Base-by-base conservation (phyloP, 371 early-diverging fungal genomes). In the Mycotypha africana region DNA sequence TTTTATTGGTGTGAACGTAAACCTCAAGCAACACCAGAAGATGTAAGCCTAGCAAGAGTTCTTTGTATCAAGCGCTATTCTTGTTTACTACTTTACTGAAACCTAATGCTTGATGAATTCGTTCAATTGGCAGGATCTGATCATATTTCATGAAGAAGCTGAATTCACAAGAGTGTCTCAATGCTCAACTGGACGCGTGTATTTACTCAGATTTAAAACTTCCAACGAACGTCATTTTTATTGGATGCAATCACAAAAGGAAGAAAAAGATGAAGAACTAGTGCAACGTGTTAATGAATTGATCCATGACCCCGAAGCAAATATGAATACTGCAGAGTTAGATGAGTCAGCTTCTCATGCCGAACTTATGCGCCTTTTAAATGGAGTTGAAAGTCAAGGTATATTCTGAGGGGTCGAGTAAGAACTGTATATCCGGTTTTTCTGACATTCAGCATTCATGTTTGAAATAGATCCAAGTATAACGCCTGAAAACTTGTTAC, bases 141-240 rank as follows among this genome's bases (percentile, higher is more conserved):
- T 91, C 24, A 69, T 91, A 38, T 86, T 90, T 47, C 85, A 86
- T 15, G 87, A 79, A 15, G 91, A 91, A 46, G 87, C 87, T 17
- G 79, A 78, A 34, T 67, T 88, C 24, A 58, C 69, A 8, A 63
- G 60, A 25, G 86, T 90, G 4, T 43, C 56, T 31, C 73, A 88
- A 58, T 82, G 81, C 45, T 75, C 89, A 9, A 76, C 75, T 21
- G 91, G 81, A 10, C 86, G 91, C 39, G 89, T 89, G 0, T 79
- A 80, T 50, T 52, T 86, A 20, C 64, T 91, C 21, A 74, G 76
- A 51, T 90, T 86, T 67, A 80, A 80, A 60, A 80, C 85, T 0
- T 86, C 88, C 2, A 62, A 73, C 41, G 81, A 82, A 58, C 76
- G 76, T 16, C 61, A 78, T 44, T 90, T 91, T 60, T 88, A 86